Conservation (phyloP, 2,329 filamentous ascomycete species). For the Cryphonectria naterciae region DNA sequence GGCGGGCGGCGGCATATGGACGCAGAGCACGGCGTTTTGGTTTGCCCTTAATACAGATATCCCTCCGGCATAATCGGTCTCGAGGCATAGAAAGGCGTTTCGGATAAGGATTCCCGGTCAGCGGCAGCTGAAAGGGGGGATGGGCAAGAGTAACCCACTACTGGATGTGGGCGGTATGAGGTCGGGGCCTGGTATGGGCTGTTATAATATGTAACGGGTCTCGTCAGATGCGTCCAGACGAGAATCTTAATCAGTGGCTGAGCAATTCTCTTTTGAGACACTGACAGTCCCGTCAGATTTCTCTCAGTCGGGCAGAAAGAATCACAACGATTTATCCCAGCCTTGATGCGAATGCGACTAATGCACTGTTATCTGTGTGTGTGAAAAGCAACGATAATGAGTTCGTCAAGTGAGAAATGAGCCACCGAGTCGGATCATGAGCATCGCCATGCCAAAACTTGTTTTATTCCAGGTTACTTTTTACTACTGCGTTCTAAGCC, state of each 20-base stretch:
- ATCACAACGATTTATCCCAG: not conserved
- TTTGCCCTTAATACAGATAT: constrained; percentile 14
- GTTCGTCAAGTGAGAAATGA: not conserved
- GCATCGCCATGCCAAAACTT: not conserved
- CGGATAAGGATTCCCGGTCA: not conserved
- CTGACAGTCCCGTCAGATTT: not conserved
- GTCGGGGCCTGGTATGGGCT: not conserved
- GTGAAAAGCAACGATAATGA: not conserved
- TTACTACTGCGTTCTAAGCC: constrained; percentile 26
- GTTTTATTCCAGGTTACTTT: not conserved
- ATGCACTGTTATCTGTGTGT: not conserved
- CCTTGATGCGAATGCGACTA: not conserved
- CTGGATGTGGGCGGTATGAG: not conserved
- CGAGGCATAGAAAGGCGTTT: constrained; percentile 27
- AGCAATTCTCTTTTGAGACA: not conserved
- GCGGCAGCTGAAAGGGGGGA: not conserved
- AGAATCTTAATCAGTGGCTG: constrained; percentile 15
- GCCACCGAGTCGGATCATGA: not conserved
- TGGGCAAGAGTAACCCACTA: not conserved
- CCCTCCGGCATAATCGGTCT: constrained; percentile 20
- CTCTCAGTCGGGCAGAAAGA: not conserved
- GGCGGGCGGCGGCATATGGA: constrained; percentile 13
- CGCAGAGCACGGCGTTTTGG: constrained; percentile 29
- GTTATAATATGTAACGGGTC: not conserved
- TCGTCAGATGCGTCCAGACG: not conserved